Evolutionary conservation across 108 stramenopile genomes (phyloP).

Genomic region (Pseudonitzschia multistriata): DNA sequence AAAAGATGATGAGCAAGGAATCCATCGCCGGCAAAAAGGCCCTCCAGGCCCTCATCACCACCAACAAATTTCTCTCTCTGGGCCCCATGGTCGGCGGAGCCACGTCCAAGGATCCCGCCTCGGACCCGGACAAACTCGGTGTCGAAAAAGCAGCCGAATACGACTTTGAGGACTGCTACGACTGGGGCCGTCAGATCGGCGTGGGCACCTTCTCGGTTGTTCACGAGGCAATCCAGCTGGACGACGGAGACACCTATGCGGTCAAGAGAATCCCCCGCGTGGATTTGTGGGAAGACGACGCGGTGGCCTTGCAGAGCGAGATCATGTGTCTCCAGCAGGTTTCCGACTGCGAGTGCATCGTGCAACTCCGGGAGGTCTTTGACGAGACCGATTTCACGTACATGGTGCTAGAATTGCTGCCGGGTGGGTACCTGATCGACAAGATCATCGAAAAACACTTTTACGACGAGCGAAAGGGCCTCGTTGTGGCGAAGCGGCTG

Average conservation of each 20-base stretch:
- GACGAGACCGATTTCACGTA: constrained; percentile 69
- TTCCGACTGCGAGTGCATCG: constrained; percentile 63
- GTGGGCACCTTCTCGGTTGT: constrained; percentile 72
- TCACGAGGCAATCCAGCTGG: constrained; percentile 49
- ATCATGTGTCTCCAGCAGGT: constrained; percentile 52
- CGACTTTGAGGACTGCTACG: constrained; percentile 44
- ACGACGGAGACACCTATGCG: constrained; percentile 44
- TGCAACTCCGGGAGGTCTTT: constrained; percentile 69
- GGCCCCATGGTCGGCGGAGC: constrained; percentile 26
- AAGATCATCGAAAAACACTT: constrained; percentile 77
- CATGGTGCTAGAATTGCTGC: constrained; percentile 72
- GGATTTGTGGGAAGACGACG: constrained; percentile 52
- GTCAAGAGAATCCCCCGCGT: constrained; percentile 69
- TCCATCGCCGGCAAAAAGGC: constrained; percentile 34
- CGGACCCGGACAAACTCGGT: constrained; percentile 11
- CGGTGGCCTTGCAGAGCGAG: constrained; percentile 68
- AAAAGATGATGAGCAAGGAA: background rate
- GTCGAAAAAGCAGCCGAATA: constrained; percentile 34
- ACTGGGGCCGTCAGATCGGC: constrained; percentile 56
- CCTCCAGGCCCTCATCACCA: constrained; percentile 32
- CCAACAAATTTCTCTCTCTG: constrained; percentile 41
- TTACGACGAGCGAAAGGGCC: constrained; percentile 77
- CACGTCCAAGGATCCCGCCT: background rate
- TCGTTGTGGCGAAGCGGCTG: constrained; percentile 55
- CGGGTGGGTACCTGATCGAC: constrained; percentile 91